Base-by-base conservation (phyloP, 1,284 basidiomycete genomes). In the Xerocomus minutiporus region DNA sequence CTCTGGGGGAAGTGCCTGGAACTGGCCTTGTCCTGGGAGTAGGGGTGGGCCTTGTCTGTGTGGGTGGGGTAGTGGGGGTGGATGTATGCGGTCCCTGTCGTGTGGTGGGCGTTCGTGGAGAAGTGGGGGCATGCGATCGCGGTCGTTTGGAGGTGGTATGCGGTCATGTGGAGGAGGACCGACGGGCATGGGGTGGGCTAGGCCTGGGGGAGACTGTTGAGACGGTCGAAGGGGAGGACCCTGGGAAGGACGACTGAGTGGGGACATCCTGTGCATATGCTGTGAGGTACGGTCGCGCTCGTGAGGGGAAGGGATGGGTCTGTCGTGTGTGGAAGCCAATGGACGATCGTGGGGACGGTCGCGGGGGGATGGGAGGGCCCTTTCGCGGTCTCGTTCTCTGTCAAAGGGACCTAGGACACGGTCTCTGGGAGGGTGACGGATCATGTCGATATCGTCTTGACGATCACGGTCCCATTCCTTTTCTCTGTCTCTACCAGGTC, bases 21-120 rank as follows among this genome's bases (percentile, higher is more conserved):
- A 70, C 36, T 70, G 68, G 26, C 65, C 57, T 39, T 70, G 65
- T 7, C 68, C 68, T 0, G 68, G 65, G 2, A 69, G 55, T 5
- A 57, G 36, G 6, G 62, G 41, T 5, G 54, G 59, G n/a, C 35
- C 53, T 49, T 55, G 57, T 43, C 59, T 54, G 44, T 60, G 64
- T 28, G 59, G 26, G 45, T 61, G 66, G 0, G 58, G 41, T 8
- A 62, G 61, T 15, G 57, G 52, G 26, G 55, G 62, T 32, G 59
- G 52, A 51, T 67, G 65, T 39, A 63, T 57, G 56, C 64, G 65
- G 46, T 68, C 65, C 28, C 66, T 61, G 12, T 70, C 66, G 5
- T 64, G 68, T 2, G 55, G 56, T 20, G 52, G 63, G 3, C 66
- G 67, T 41, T 66, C 68, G 20, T 65, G 66, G 26, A 53, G 52